Base-by-base conservation (phyloP, 495 filamentous ascomycete genomes). In the Pyrenula aspistea region DNA sequence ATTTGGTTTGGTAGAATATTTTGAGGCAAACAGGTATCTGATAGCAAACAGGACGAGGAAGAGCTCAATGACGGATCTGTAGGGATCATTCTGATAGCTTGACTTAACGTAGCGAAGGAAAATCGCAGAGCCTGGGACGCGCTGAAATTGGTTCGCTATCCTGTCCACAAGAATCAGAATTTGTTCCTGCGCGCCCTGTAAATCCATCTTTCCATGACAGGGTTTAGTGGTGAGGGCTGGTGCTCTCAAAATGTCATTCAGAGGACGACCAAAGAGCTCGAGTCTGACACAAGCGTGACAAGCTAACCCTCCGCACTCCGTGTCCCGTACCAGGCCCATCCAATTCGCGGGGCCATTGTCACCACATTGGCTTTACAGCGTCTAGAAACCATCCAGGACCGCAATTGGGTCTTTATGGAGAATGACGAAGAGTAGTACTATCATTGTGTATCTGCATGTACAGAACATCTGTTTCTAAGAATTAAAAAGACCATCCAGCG, bases 71-170 rank as follows among this genome's bases (percentile, higher is more conserved):
- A 91, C 90, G 22, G 87, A 93, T 21, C 93, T 85, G 56, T 97
- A 80, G 12, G 93, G 93, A 57, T 99, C 93, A 69, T 99, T 86
- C 72, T 97, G 93, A 72, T 99, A 97, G 65, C 90, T 96, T 36
- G 88, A 93, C 67, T 87, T 88, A 60, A 99, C 86, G 65, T 99
- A 99, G 57, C 93, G 87, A 55, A 96, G 81, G 62, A 96, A 77
- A 61, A 99, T 96, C 21, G 93, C 87, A 20, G 91, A 96, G 50
- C 93, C 93, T 48, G 93, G 93, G 54, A 98, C 74, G 62, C 85
- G 87, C 58, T 95, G 89, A 69, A 98, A 95, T 53, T 83, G 72
- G 56, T 78, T 70, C 21, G 83, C 79, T 56, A 89, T 75, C 67
- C 84, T 77, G 55, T 83, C 73, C 24, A 89, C 71, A 64, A 83